Base-by-base conservation (phyloP, 352 stramenopile species). In the Phytophthora europaea region DNA sequence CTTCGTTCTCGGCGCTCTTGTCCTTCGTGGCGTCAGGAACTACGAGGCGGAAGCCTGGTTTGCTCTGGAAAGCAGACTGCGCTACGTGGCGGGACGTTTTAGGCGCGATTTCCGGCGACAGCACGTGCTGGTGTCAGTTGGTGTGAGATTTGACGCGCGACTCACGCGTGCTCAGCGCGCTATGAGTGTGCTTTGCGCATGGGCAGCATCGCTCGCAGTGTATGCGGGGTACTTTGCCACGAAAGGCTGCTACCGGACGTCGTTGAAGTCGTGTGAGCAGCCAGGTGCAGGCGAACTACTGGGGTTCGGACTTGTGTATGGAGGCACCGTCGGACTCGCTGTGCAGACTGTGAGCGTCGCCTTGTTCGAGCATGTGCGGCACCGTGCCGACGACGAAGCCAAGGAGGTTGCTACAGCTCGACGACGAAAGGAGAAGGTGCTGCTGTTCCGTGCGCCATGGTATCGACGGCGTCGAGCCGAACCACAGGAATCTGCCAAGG, bases 341-440 rank as follows among this genome's bases (percentile, higher is more conserved):
- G 74, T 82, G 2, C 86, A 94, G 52, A 71, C 76, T 0, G 22
- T 50, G 0, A 78, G 63, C 22, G 48, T 80, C 6, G 72, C 66
- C 3, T 52, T 91, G 1, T 95, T 94, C 54, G 77, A 90, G 18
- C 73, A 86, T 45, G 77, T 95, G 28, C 86, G 86, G 5, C 73
- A 94, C 64, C 86, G 88, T 4, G 73, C 78, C 7, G 86, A 93
- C 47, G 73, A 91, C 7, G 88, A 93, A 62, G 89, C 80, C 1
- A 70, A 74, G 10, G 86, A 91, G 45, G 73, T 90, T 22, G 73
- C 82, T 0, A 78, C 75, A 10, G 83, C 85, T 38, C 70, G 86
- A 18, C 86, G 91, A 48, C 83, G 88, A 38, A 95, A 95, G 61
- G 88, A 95, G 55, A 94, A 93, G 56, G 82, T 93, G 10, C 66